A percentile compares a stretch with the other conserved stretches of the same genome.
Conservation (phyloP, 2,329 filamentous ascomycete genomes). For the Metarhizium brunneum region DNA sequence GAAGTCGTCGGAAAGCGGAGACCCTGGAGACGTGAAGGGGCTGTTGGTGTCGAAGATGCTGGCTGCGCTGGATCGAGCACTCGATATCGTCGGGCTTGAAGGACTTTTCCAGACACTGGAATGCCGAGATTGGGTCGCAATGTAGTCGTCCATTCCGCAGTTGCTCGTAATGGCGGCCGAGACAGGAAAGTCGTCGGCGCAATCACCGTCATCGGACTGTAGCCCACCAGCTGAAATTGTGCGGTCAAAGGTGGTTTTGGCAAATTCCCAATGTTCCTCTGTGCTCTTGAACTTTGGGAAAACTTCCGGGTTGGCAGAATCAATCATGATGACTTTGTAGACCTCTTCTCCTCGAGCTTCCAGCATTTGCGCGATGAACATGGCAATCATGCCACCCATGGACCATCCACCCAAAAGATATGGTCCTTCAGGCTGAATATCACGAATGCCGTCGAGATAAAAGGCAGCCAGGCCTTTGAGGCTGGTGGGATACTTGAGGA, state of each 20-base stretch:
- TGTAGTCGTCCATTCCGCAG: no score
- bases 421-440: slow-evolving; percentile 13
- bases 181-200: no score
- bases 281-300: slow-evolving; percentile 9
- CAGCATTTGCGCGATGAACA: slow-evolving; percentile 15
- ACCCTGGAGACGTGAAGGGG: slow-evolving; percentile 2
- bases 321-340: slow-evolving; percentile 16
- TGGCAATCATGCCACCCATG: slow-evolving; percentile 16
- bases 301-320: slow-evolving; percentile 15
- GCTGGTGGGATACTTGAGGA: slow-evolving; percentile 11
- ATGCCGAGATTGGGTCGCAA: neutral
- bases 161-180: no score
- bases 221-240: slow-evolving; percentile 4
- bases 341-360: slow-evolving; percentile 9
- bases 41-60: slow-evolving; percentile 10
- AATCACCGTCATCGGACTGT: neutral
- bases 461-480: slow-evolving; percentile 11
- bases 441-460: slow-evolving; percentile 11
- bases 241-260: slow-evolving; percentile 10
- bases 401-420: slow-evolving; percentile 17
- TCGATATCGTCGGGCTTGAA: slow-evolving; percentile 1
- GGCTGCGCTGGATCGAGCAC: slow-evolving; percentile 4
- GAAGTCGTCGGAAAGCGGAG: slow-evolving; percentile 6
- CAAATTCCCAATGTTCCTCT: slow-evolving; percentile 1
- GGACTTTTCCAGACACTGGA: slow-evolving; percentile 5